Percentiles rank a stretch among this genome's conserved stretches.
Conservation (phyloP, 441 rosid genomes). For the Lepidium campestre region DNA sequence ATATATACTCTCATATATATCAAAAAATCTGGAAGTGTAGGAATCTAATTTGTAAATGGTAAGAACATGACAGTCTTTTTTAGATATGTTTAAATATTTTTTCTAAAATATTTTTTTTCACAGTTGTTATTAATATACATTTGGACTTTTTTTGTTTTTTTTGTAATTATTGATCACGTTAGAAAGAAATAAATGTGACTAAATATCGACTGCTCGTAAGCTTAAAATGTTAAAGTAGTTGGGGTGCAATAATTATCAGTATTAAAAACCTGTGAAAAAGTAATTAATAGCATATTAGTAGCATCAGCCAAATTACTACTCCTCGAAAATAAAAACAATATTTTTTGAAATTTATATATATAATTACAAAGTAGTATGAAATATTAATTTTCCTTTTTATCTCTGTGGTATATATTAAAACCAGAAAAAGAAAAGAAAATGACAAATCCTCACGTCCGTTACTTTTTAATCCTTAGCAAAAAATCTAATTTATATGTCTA, state of each 20-base stretch:
- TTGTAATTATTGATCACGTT: neutral
- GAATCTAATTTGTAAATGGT: neutral
- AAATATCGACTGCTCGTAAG: constrained; percentile 20
- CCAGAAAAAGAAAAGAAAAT: constrained; percentile 39
- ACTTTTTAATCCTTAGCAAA: constrained; percentile 40
- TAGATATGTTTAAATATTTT: too few relatives aligned
- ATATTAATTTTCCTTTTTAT: constrained; percentile 3
- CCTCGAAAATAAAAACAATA: constrained; percentile 26
- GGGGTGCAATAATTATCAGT: constrained; percentile 32
- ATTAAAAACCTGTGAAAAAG: constrained; percentile 28
- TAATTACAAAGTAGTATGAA: neutral
- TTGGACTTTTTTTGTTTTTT: too few relatives aligned
- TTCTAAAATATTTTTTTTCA: too few relatives aligned
- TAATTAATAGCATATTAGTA: constrained; percentile 25
- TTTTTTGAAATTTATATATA: neutral
- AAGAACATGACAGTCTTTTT: neutral
- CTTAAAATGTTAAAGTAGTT: constrained; percentile 11
- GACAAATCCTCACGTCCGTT: constrained; percentile 67
- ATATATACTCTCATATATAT: too few relatives aligned
- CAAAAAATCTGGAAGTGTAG: neutral
- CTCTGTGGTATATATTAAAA: constrained; percentile 26
- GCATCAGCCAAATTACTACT: constrained; percentile 27
- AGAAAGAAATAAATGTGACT: constrained; percentile 6
- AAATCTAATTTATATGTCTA: constrained; percentile 25
- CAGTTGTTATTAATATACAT: too few relatives aligned